phyloP scores from a whole-genome alignment of 2,329 filamentous ascomycete genomes.

The Ambrosiella beaveri region DNA sequence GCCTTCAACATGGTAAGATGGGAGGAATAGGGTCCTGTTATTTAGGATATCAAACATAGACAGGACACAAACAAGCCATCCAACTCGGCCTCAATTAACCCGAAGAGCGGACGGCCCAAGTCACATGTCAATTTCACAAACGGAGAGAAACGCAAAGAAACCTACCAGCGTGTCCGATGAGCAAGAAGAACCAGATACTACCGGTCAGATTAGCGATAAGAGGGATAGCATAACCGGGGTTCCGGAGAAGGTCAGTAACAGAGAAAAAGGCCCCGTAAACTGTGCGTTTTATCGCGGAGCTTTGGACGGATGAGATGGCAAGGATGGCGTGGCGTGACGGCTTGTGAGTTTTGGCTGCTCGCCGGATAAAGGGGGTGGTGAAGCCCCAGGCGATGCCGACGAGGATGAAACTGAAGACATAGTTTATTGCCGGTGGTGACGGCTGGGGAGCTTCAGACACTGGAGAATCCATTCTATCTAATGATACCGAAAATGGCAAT shows the following conservation, averaged over 20 bases:
- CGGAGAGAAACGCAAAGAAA: slow-evolving; percentile 15
- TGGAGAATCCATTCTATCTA: background rate
- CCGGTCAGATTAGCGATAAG: slow-evolving; percentile 78
- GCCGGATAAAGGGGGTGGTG: slow-evolving; percentile 81
- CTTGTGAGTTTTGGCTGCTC: slow-evolving; percentile 60
- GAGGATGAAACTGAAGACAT: slow-evolving; percentile 73
- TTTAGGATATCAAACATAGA: too few relatives aligned
- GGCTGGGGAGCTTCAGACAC: background rate
- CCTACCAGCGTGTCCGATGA: slow-evolving; percentile 82
- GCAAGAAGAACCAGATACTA: slow-evolving; percentile 88
- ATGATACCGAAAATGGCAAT: background rate
- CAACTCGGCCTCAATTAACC: too few relatives aligned
- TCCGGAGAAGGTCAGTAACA: slow-evolving; percentile 59
- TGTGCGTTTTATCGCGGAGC: slow-evolving; percentile 45
- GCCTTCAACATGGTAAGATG: too few relatives aligned
- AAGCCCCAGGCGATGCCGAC: slow-evolving; percentile 88
- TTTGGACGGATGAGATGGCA: slow-evolving; percentile 30
- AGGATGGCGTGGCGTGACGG: slow-evolving; percentile 42
- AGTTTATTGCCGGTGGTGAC: slow-evolving; percentile 49
- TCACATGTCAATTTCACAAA: too few relatives aligned
- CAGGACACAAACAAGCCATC: too few relatives aligned
- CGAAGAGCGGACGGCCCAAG: too few relatives aligned
- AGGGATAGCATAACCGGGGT: slow-evolving; percentile 71
- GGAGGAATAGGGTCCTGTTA: too few relatives aligned
- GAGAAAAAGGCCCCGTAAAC: slow-evolving; percentile 52